Conservation (phyloP, 1,284 basidiomycete genomes). For the Ustilago lituana region DNA sequence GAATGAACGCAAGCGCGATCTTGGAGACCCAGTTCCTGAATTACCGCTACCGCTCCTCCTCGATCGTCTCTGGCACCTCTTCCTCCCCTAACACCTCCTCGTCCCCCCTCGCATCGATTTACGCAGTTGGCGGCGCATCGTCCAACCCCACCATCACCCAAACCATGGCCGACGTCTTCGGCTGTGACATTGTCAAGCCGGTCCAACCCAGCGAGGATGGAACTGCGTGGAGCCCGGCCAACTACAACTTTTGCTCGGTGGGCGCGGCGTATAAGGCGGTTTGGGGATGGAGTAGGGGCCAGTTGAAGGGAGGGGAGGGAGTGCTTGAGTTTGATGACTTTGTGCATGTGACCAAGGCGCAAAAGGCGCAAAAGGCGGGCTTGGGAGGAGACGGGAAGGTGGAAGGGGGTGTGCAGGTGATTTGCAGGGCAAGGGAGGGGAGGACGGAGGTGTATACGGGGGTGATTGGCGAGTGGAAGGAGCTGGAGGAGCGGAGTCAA, state of each 20-base stretch:
- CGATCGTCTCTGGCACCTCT: slow-evolving; percentile 72
- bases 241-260: slow-evolving; percentile 64
- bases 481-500: slow-evolving; percentile 36
- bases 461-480: slow-evolving; percentile 38
- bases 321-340: slow-evolving; percentile 47
- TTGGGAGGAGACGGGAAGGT: slow-evolving; percentile 6
- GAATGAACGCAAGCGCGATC: slow-evolving; percentile 80
- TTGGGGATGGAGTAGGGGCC: slow-evolving; percentile 53
- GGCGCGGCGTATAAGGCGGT: slow-evolving; percentile 63
- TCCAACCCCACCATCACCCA: slow-evolving; percentile 79
- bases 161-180: slow-evolving; percentile 80
- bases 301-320: slow-evolving; percentile 2
- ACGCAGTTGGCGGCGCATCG: slow-evolving; percentile 83
- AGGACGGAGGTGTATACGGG: slow-evolving; percentile 33
- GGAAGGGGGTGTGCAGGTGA: slow-evolving; percentile 40
- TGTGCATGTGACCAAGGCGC: slow-evolving; percentile 34
- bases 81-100: slow-evolving; percentile 13
- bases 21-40: slow-evolving; percentile 86
- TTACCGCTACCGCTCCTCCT: slow-evolving; percentile 76
- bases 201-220: slow-evolving; percentile 41
- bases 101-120: slow-evolving; percentile 73
- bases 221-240: slow-evolving; percentile 26
- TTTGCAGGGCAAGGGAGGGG: slow-evolving; percentile 16
- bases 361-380: slow-evolving; percentile 10
- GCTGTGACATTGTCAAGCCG: slow-evolving; percentile 62